phyloP scores from a whole-genome alignment of 139 green algal species.

The Volvox reticuliferus region DNA sequence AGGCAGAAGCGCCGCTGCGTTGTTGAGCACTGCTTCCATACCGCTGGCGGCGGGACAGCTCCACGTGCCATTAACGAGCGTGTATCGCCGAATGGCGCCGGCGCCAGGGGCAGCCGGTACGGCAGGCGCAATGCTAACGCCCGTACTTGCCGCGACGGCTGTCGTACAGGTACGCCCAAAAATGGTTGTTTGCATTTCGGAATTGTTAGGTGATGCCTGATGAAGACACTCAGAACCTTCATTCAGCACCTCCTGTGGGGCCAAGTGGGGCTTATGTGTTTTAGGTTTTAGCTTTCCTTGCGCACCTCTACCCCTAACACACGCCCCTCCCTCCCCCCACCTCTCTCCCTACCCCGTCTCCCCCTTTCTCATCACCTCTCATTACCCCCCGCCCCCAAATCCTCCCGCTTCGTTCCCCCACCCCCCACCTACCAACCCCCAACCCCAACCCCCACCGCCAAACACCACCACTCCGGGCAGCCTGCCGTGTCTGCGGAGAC shows the following conservation, averaged over 20 bases:
- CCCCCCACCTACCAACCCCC: neutral
- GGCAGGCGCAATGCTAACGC: conserved; percentile 8
- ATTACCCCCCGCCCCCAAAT: no score
- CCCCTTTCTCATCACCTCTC: no score
- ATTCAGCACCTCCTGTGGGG: no score
- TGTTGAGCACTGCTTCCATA: neutral
- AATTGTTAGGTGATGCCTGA: no score
- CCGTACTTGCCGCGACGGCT: neutral
- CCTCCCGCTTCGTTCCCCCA: no score
- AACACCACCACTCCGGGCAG: neutral
- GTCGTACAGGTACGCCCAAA: conserved; percentile 16
- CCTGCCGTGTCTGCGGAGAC: neutral
- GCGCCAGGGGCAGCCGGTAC: neutral
- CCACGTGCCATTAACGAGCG: neutral
- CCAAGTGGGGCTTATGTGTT: no score
- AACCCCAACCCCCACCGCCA: neutral
- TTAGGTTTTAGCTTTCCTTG: no score
- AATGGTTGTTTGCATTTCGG: no score
- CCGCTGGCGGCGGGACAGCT: conserved; percentile 23
- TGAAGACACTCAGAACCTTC: no score
- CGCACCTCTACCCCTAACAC: no score
- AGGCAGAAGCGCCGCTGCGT: neutral
- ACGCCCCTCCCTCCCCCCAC: no score
- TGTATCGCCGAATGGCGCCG: neutral
- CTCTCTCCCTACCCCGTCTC: no score